Base-by-base conservation (phyloP, 805 yeast genomes). In the Nakazawaea holstii region DNA sequence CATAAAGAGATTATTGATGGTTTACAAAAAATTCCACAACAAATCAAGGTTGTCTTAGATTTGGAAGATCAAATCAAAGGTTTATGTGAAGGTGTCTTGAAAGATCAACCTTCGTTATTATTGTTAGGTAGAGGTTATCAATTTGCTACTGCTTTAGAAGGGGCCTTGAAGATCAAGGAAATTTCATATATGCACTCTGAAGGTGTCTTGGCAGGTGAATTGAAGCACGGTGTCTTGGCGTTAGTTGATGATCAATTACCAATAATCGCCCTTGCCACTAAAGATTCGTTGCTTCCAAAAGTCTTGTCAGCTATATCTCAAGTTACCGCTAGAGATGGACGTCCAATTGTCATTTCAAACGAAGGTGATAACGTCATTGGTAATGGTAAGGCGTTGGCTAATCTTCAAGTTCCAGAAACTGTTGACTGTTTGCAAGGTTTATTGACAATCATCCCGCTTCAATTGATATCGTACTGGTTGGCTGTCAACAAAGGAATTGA, bases 171-270 rank as follows among this genome's bases (percentile, higher is more conserved):
- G 73, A 92, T 94, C 65, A 94, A 94, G 72, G 99, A 94, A 69
- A 94, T 94, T 53, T 92, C 98, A 2, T 94, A 94, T 68, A 94
- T 94, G 89, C 99, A 94, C 67, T 89, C 97, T 17, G 99, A 94
- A 73, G 99, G 99, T 74, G 96, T 94, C 46, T 81, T 94, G 55
- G 99, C 99, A 20, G 99, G 99, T 67, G 99, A 94, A 71, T 81
- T 94, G 70, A 94, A 94, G 69, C 99, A 94, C 65, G 99, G 99
- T 70, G 96, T 89, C 30, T 79, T 94, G 60, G 99, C 99, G 7
- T 77, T 94, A 51, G 97, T 94, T 51, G 99, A 94, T 69, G 95
- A 87, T 58, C 76, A 84, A 53, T 74, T 94, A 63, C 99, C 99
- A 51, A 88, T 94, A 56, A 85, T 94, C 67, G 96, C 95, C 3